Evolutionary conservation across 768 basidiomycete species (phyloP), one percentile per base, ranked within the genome.

Genomic region (Boletus reticulatus): DNA sequence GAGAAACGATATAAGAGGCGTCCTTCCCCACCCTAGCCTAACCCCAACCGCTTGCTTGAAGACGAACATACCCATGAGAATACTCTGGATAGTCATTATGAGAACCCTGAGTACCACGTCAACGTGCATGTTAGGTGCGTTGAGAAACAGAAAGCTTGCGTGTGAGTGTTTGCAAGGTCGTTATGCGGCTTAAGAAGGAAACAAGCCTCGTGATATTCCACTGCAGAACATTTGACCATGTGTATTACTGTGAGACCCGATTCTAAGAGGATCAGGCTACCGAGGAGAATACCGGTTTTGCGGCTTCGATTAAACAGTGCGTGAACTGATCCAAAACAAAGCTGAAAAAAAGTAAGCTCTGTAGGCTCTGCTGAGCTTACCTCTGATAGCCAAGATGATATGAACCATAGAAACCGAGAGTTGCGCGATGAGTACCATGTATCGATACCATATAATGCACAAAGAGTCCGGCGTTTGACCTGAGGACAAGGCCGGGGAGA

Each of bases 1-100:
- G 14, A 81, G 66, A 43, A 80, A 58, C 6, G 69, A 55, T 13
- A 78, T 57, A 8, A 80, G 61, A 0, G 76, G 78, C 2, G 74
- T 71, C 46, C 76, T 71, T 27, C 75, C 76, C 76, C 75, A 76
- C 11, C 76, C 76, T 1, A 63, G 63, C 41, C 73, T 73, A 9
- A 70, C 52, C 4, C 73, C 69, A 19, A 59, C 27, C 2, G 72
- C 47, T 56, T 75, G 76, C 55, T 78, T 78, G 41, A 64, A 67
- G 2, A 68, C 13, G 1, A 76, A 75, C 39, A 79, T 65, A n/a
- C 55, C 60, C 31, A 80, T 75, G 13, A 80, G 61, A 27, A 75
- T 55, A 12, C 67, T 67, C 50, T 80, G 80, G 19, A 69, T 20
- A 6, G 73, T 60, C 0, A 75, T 60, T 0, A 62, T 56, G 27